Percentiles rank a stretch among this genome's conserved stretches.
Evolutionary conservation across 73 alveolate genomes (phyloP).

Genomic region (Tetrahymena borealis): DNA sequence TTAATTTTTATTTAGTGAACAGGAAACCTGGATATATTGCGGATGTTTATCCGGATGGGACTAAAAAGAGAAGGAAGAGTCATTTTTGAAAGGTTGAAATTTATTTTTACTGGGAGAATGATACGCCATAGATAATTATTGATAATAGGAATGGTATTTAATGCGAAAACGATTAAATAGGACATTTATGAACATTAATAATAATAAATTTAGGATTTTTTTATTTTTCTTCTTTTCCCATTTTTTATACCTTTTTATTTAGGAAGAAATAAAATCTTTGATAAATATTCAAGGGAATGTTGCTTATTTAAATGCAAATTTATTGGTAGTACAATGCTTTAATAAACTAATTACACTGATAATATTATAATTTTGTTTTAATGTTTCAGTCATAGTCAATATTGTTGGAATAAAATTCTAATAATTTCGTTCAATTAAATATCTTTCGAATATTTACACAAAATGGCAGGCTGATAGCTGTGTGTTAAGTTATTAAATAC

Average conservation of each 20-base stretch:
- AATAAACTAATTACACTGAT: too few species aligned
- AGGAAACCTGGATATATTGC: background rate
- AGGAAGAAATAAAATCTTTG: background rate
- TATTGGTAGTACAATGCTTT: too few species aligned
- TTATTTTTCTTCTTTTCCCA: background rate
- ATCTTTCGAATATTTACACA: too few species aligned
- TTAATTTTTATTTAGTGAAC: background rate
- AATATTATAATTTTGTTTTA: too few species aligned
- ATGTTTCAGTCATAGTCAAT: too few species aligned
- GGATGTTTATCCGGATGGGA: background rate
- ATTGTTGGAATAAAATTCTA: too few species aligned
- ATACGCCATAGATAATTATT: background rate
- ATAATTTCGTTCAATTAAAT: too few species aligned
- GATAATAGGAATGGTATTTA: background rate
- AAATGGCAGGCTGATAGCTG: too few species aligned
- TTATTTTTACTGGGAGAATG: background rate
- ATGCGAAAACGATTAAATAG: background rate
- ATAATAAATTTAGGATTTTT: background rate
- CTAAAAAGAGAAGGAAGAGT: background rate
- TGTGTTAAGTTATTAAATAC: background rate
- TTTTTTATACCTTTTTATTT: background rate
- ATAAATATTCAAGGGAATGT: too few species aligned
- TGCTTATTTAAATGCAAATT: too few species aligned
- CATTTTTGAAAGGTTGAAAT: background rate
- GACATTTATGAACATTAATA: background rate